A percentile compares a stretch with the other conserved stretches of the same genome.
phyloP scores from a whole-genome alignment of 2,329 filamentous ascomycete genomes.

The Aspergillus sp. region DNA sequence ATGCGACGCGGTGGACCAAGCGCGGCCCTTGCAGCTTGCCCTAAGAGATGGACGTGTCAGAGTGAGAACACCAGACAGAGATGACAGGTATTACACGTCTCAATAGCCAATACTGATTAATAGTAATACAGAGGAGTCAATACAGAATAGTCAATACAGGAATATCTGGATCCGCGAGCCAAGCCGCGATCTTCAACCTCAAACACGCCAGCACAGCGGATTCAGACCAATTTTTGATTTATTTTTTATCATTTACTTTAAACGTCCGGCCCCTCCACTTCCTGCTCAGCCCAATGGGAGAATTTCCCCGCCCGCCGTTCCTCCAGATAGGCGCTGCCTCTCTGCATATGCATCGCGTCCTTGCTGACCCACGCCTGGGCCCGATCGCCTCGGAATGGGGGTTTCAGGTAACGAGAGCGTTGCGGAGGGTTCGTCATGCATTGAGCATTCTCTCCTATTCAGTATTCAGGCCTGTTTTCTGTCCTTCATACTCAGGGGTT shows the following conservation, averaged over 20 bases:
- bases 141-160: too few species aligned
- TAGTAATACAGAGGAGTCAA: too few species aligned
- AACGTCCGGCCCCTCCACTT: conserved; percentile 2
- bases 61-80: too few species aligned
- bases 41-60: neutral
- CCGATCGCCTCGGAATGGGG: conserved; percentile 5
- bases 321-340: conserved; percentile 1
- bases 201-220: conserved; percentile 28
- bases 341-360: conserved; percentile 3
- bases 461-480: neutral
- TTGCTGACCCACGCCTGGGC: conserved; percentile 9
- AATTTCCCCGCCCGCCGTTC: conserved; percentile 4
- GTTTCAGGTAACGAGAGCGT: conserved; percentile 1
- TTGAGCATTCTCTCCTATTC: neutral
- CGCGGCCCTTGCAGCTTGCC: too few species aligned
- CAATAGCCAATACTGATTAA: too few species aligned
- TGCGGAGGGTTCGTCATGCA: neutral
- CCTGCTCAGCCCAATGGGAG: conserved; percentile 16
- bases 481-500: neutral
- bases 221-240: neutral
- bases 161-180: too few species aligned
- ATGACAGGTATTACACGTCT: too few species aligned
- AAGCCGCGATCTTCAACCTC: conserved; percentile 24
- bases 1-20: too few species aligned
- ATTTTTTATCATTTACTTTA: neutral